Percentiles rank a stretch among this genome's conserved stretches.
These are phyloP conservation scores for Bromus sterilis DNA, from an alignment of 176 grass and related monocot species.

Conservation along the genomic window DNA sequence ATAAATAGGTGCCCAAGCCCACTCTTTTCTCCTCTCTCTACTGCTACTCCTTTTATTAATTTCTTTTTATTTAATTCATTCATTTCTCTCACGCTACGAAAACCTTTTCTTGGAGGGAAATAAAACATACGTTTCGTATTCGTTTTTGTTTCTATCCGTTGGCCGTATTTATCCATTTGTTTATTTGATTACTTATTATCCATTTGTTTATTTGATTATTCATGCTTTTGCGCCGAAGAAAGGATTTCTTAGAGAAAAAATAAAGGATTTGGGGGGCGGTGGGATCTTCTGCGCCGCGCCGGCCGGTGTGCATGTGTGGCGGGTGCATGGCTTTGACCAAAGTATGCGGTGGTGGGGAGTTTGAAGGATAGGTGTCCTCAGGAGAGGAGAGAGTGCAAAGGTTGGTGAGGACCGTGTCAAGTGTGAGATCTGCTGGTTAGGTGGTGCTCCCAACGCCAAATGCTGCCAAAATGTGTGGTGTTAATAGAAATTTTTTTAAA, in stretches of 20 bases:
- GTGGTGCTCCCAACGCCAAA: too few relatives aligned
- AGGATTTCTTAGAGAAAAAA: background rate
- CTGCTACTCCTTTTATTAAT: background rate
- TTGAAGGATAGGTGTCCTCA: background rate
- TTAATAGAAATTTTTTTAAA: too few relatives aligned
- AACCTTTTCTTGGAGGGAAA: background rate
- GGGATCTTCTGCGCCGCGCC: background rate
- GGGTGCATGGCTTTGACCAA: too few relatives aligned
- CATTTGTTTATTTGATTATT: background rate
- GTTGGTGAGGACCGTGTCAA: background rate
- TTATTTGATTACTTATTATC: background rate
- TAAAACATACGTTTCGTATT: background rate
- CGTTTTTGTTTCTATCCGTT: background rate
- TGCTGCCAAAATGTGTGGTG: too few relatives aligned
- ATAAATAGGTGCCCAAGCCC: constrained; percentile 27
- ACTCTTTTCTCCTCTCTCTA: background rate
- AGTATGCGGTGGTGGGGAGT: too few relatives aligned
- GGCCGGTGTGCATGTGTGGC: background rate
- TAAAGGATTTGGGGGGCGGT: background rate
- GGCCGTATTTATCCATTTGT: background rate
- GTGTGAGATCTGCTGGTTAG: background rate
- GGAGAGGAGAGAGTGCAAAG: background rate
- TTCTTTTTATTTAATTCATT: background rate
- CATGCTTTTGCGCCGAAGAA: too few relatives aligned
- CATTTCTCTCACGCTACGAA: background rate